Evolutionary conservation across 2,329 filamentous ascomycete species (phyloP).

Genomic region (Daldinia sp.): DNA sequence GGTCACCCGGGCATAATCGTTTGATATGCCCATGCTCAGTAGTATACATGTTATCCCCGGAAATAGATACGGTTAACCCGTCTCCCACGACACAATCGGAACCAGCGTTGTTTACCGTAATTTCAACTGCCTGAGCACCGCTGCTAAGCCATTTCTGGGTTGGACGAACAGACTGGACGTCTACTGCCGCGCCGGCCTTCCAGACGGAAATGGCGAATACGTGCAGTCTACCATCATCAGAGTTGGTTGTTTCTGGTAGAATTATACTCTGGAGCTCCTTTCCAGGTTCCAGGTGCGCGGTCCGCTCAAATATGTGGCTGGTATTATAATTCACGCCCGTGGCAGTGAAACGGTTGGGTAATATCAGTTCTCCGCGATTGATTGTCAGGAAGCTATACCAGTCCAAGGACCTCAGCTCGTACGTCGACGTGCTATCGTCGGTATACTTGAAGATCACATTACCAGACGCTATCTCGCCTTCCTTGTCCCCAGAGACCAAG

Average conservation of each 20-base stretch:
- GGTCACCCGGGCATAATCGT: slow-evolving; percentile 55
- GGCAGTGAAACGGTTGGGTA: slow-evolving; percentile 52
- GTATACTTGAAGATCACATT: slow-evolving; percentile 54
- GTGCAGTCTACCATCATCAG: slow-evolving; percentile 51
- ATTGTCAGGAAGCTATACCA: slow-evolving; percentile 56
- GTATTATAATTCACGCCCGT: slow-evolving; percentile 45
- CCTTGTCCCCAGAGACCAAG: slow-evolving; percentile 53
- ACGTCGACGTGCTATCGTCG: slow-evolving; percentile 51
- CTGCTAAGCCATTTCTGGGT: slow-evolving; percentile 54
- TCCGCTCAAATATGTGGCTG: slow-evolving; percentile 57
- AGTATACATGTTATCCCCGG: slow-evolving; percentile 52
- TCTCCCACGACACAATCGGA: slow-evolving; percentile 47
- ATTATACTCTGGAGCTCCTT: slow-evolving; percentile 52
- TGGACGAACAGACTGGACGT: slow-evolving; percentile 52
- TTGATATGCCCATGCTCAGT: slow-evolving; percentile 52
- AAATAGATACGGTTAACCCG: slow-evolving; percentile 46
- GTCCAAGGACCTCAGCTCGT: slow-evolving; percentile 54
- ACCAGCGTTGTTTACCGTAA: slow-evolving; percentile 40
- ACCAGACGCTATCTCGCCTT: slow-evolving; percentile 50
- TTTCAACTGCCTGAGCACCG: slow-evolving; percentile 52
- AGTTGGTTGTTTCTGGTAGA: slow-evolving; percentile 51
- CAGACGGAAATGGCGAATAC: slow-evolving; percentile 54
- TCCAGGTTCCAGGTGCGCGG: slow-evolving; percentile 48
- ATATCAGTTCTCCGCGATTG: slow-evolving; percentile 56
- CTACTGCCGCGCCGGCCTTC: slow-evolving; percentile 34